Percentiles rank a stretch among this genome's conserved stretches.
These are phyloP conservation scores for Epicoccum sorghinum DNA, from an alignment of 2,329 filamentous ascomycete genomes.

Conservation along the genomic window DNA sequence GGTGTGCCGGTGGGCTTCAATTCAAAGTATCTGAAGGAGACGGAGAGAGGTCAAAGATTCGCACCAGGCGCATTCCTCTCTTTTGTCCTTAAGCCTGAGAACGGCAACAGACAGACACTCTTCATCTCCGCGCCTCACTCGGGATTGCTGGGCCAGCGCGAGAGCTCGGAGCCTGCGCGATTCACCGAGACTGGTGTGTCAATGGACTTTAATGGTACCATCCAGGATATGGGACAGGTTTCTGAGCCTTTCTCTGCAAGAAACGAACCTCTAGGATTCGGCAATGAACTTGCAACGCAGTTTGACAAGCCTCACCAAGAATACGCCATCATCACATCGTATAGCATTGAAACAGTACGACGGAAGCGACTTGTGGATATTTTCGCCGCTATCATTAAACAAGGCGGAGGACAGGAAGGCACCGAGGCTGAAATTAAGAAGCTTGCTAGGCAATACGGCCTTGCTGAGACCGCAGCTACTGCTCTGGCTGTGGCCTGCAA, in stretches of 20 bases:
- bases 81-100: constrained; percentile 70
- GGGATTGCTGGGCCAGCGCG: constrained; percentile 72
- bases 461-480: constrained; percentile 86
- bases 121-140: constrained; percentile 90
- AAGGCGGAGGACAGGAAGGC: constrained; percentile 75
- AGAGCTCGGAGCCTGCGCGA: constrained; percentile 60
- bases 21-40: constrained; percentile 41
- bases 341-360: constrained; percentile 84
- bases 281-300: constrained; percentile 95
- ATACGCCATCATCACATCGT: constrained; percentile 89
- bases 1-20: constrained; percentile 34
- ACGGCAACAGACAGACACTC: constrained; percentile 67
- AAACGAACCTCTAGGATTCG: constrained; percentile 76
- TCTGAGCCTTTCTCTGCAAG: constrained; percentile 69
- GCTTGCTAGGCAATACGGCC: constrained; percentile 85
- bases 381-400: constrained; percentile 81
- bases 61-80: constrained; percentile 91
- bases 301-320: constrained; percentile 84
- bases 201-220: constrained; percentile 74
- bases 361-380: constrained; percentile 87
- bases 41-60: constrained; percentile 64
- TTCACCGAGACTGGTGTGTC: constrained; percentile 83
- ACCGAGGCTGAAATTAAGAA: constrained; percentile 81
- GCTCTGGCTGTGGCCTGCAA: constrained; percentile 94
- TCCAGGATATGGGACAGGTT: constrained; percentile 79